phyloP scores from a whole-genome alignment of 257 asterid species.

The Solanum microdontum region DNA sequence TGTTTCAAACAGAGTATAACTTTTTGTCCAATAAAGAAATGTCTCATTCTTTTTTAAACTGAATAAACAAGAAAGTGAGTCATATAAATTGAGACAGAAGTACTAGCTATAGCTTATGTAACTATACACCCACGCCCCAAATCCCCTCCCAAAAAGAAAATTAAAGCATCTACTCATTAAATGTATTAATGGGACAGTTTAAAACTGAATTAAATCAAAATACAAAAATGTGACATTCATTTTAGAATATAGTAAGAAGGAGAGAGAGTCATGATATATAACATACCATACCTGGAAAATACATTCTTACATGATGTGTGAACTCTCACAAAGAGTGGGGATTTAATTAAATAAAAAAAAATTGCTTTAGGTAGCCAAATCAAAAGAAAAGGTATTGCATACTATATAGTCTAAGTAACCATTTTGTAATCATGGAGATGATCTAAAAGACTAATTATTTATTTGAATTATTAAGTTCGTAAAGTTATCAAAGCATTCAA shows the following conservation, averaged over 20 bases:
- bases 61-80: neutral
- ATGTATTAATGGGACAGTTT: neutral
- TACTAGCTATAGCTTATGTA: no score
- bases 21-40: neutral
- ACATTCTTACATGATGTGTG: neutral
- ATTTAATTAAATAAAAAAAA: neutral
- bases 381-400: neutral
- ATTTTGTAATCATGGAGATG: neutral
- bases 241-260: neutral
- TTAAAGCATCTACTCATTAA: no score
- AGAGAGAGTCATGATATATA: neutral
- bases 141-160: neutral
- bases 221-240: neutral
- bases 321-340: neutral
- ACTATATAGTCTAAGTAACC: neutral
- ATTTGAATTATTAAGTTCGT: neutral
- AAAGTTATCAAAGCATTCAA: neutral
- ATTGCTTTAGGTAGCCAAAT: neutral
- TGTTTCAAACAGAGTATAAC: neutral
- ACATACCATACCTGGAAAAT: neutral
- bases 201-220: no score
- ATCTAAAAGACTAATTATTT: neutral
- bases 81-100: no score
- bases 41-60: no score
- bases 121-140: neutral